Evolutionary conservation across 768 basidiomycete species (phyloP), one percentile per base, ranked within the genome.

Genomic region (Fibroporia radiculosa): DNA sequence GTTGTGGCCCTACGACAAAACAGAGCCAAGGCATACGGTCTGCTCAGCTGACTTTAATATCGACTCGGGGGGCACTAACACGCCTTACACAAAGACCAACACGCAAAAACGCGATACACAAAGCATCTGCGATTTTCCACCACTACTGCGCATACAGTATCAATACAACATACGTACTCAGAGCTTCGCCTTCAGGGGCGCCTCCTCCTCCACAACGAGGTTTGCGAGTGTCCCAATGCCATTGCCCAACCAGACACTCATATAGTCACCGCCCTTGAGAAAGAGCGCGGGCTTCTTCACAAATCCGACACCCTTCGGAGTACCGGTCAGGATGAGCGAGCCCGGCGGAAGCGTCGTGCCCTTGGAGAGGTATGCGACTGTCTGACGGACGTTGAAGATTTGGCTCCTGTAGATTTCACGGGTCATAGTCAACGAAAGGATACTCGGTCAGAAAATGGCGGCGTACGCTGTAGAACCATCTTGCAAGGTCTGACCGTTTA

Each of bases 181-280:
- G 47, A 78, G 55, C 49, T 68, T 78, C n/a, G 73, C 62, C 37
- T 58, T 51, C 41, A 42, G 27, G 7, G 40, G 20, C 44, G 57
- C 56, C 12, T 62, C 65, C 54, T 91, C 89, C 61, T 90, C 88
- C 33, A 77, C 68, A 11, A 93, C 84, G 32, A 80, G 72, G 58
- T 88, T 93, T 48, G 84, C 71, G 20, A 92, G 70, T 0, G 87
- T 85, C 8, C 89, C 89, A 39, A 92, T 80, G 5, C 87, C 87
- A 47, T 70, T 65, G 6, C 80, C 80, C 1, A 91, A 62, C 74
- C 76, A 85, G 8, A 82, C 74, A 10, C 67, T 70, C 61, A 87
- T 75, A 29, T 72, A 70, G 52, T 93, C 89, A 2, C 86, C 87
- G 52, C 84, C 63, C 62, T 82, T 81, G 20, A 93, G 69, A 52